Evolutionary conservation across 2,329 filamentous ascomycete species (phyloP).

Genomic region (Alternaria conjuncta): DNA sequence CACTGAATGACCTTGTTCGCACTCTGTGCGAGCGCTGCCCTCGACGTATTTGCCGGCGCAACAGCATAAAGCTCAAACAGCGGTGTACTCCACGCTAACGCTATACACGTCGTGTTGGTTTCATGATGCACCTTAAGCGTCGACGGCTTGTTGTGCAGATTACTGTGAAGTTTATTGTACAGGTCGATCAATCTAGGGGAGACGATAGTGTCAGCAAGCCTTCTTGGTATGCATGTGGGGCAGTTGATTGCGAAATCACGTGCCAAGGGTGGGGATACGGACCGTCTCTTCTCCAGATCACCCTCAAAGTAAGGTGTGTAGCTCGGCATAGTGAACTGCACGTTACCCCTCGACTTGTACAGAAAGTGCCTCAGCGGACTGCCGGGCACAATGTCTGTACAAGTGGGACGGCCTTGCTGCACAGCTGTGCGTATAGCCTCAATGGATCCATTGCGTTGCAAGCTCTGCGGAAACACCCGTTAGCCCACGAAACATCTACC

Average conservation of each 20-base stretch:
- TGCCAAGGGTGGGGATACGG: slow-evolving; percentile 21
- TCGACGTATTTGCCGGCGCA: slow-evolving; percentile 72
- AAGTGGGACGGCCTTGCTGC: slow-evolving; percentile 71
- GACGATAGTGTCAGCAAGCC: neutral
- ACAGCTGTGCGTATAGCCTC: slow-evolving; percentile 75
- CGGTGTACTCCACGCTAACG: slow-evolving; percentile 89
- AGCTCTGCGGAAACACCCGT: slow-evolving; percentile 17
- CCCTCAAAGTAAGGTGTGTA: slow-evolving; percentile 72
- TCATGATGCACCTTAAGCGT: slow-evolving; percentile 88
- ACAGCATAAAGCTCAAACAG: slow-evolving; percentile 94
- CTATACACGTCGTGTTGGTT: slow-evolving; percentile 71
- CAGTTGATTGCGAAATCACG: neutral
- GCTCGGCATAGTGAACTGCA: slow-evolving; percentile 93
- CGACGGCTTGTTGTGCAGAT: slow-evolving; percentile 82
- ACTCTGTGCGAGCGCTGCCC: slow-evolving; percentile 76
- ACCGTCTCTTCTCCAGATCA: slow-evolving; percentile 68
- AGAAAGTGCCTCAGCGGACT: slow-evolving; percentile 88
- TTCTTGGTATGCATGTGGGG: neutral
- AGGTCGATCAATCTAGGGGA: slow-evolving; percentile 65
- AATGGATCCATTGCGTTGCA: slow-evolving; percentile 78
- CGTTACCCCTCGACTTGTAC: slow-evolving; percentile 92
- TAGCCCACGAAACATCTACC: slow-evolving; percentile 2
- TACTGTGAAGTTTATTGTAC: slow-evolving; percentile 84
- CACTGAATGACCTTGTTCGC: slow-evolving; percentile 91
- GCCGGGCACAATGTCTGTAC: slow-evolving; percentile 78